These are phyloP conservation scores for Phytophthora pisi DNA, from an alignment of 352 stramenopile species.

Conservation along the genomic window DNA sequence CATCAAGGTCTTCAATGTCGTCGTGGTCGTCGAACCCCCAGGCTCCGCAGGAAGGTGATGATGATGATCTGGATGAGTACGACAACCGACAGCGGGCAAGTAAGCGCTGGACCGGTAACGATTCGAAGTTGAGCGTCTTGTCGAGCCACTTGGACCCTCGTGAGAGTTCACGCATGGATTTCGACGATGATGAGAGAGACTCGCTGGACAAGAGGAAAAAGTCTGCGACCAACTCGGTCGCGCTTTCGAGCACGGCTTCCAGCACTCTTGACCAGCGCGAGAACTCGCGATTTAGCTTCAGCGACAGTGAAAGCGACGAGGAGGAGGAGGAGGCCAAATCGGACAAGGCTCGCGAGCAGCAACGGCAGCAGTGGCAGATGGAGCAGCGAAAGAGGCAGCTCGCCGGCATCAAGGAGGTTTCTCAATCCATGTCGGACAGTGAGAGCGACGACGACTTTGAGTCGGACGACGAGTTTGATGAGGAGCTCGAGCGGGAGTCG, in stretches of 20 bases:
- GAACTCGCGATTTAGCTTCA: conserved; percentile 30
- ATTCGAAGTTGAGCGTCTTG: conserved; percentile 35
- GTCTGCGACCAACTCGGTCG: conserved; percentile 24
- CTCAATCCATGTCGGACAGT: conserved; percentile 33
- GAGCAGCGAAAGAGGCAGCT: conserved; percentile 44
- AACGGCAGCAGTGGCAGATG: conserved; percentile 45
- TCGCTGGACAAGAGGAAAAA: conserved; percentile 22
- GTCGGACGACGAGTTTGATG: conserved; percentile 35
- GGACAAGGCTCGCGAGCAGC: conserved; percentile 34
- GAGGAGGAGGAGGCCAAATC: conserved; percentile 27
- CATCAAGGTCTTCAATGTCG: conserved; percentile 2
- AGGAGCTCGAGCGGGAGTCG: conserved; percentile 41
- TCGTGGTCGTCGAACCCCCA: conserved; percentile 7
- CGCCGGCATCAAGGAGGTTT: conserved; percentile 30
- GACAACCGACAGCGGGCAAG: conserved; percentile 13
- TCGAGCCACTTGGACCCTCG: conserved; percentile 38
- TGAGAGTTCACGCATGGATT: conserved; percentile 46
- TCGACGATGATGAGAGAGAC: conserved; percentile 31
- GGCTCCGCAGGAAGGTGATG: conserved; percentile 15
- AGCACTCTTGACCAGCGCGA: conserved; percentile 36
- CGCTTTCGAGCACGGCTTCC: conserved; percentile 26
- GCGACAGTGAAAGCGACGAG: conserved; percentile 36
- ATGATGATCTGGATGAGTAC: conserved; percentile 33
- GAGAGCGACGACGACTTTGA: conserved; percentile 42
- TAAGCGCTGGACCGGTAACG: conserved; percentile 31